Evolutionary conservation across 768 basidiomycete species (phyloP).

Genomic region (Saitozyma podzolica): DNA sequence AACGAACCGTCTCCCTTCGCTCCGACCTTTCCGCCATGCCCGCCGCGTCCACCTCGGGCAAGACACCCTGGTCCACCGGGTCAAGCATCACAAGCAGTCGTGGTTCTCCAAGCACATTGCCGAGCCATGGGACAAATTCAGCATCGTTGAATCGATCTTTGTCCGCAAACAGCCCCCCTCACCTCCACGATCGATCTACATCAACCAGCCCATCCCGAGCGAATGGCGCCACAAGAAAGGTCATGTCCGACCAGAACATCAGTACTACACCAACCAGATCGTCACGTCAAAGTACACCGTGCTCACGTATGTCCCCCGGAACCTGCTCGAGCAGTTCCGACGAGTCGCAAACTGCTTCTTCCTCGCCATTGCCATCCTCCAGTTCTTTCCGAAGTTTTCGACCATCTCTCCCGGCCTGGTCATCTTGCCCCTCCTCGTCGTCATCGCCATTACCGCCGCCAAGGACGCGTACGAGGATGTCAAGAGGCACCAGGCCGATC

Average conservation of each 20-base stretch:
- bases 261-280: slow-evolving; percentile 54
- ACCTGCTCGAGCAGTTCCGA: slow-evolving; percentile 77
- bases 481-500: slow-evolving; percentile 95
- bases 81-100: slow-evolving; percentile 19
- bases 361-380: slow-evolving; percentile 76
- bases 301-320: slow-evolving; percentile 78
- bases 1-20: too few species aligned
- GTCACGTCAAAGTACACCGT: slow-evolving; percentile 59
- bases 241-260: slow-evolving; percentile 34
- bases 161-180: slow-evolving; percentile 33
- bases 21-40: too few species aligned
- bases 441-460: slow-evolving; percentile 77
- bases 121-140: slow-evolving; percentile 5
- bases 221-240: slow-evolving; percentile 47
- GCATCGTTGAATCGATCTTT: slow-evolving; percentile 38
- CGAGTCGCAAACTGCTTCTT: slow-evolving; percentile 72
- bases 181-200: slow-evolving; percentile 47
- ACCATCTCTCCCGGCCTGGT: slow-evolving; percentile 94
- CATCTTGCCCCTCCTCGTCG: slow-evolving; percentile 81
- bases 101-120: slow-evolving; percentile 30
- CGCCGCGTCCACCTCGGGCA: too few species aligned
- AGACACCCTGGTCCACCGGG: slow-evolving; percentile 32
- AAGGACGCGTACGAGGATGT: slow-evolving; percentile 98
- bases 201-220: slow-evolving; percentile 48
- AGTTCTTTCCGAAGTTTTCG: slow-evolving; percentile 91